Base-by-base conservation (phyloP, 1,284 basidiomycete genomes). In the Papiliotrema flavescens region DNA sequence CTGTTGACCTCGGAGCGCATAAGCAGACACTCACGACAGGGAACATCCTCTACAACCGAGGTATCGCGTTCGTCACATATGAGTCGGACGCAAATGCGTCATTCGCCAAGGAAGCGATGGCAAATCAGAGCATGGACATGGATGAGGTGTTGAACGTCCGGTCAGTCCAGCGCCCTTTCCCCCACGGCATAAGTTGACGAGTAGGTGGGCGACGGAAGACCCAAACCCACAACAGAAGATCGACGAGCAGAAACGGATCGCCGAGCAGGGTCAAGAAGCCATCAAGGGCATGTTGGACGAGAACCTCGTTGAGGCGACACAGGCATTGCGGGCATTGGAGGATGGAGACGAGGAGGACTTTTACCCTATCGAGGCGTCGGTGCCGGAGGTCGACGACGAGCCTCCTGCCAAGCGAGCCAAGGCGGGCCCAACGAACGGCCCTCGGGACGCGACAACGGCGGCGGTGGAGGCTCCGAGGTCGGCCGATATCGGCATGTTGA, bases 41-140 rank as follows among this genome's bases (percentile, higher is more conserved):
- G 71, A 89, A 90, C 52, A 87, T 98, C 32, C 80, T 99, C 34
- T 89, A 93, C 70, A 91, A 92, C 72, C 88, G 95, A 54, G 90
- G 89, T 51, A 93, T 98, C 55, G 96, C 92, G 0, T 99, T 99
- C 77, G 94, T 98, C 47, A 97, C 94, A 1, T 99, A 95, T 78
- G 84, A 86, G 51, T 83, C 83, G 41, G 95, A 99, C 71, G 69
- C 87, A 53, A 80, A 85, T 62, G 96, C 92, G 0, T 91, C 96
- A 70, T 99, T 99, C 72, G 96, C 95, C 17, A 98, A 98, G 73
- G 96, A 98, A 76, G 85, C 96, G 0, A 99, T 99, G 96, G 90
- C 93, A 42, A 93, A 94, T 76, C 96, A 99, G 77, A 95, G 91
- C 23, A 81, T 98, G 62, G 95, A 98, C 75, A 90, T 94, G 67